Base-by-base conservation (phyloP, 2,329 filamentous ascomycete genomes). In the Aureobasidium leucospermi region DNA sequence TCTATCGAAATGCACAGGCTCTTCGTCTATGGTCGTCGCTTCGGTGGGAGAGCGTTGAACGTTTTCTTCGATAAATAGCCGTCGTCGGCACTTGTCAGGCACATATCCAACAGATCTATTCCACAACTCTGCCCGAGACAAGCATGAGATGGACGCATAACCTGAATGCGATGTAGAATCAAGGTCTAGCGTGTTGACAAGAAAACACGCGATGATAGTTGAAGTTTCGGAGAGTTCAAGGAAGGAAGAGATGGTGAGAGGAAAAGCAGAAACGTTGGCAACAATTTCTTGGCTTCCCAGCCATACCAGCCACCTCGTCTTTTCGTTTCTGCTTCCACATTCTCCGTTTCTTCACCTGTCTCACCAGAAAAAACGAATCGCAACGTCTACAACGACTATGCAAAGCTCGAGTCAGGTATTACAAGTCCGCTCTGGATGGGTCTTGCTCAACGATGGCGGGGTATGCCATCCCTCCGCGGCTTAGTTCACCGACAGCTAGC, bases 1-100 rank as follows among this genome's bases (percentile, higher is more conserved):
- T 32, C 39, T 55, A 55, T 55, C 31, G 51, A 55, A 55, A 45
- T 19, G 51, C 51, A 55, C 39, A 55, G 38, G 51, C 51, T 45
- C 23, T 41, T 46, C 10, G 38, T 16, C 51, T 34, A 32, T 13
- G n/a, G 7, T 29, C 5, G 28, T 45, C n/a, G 51, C 39, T 38
- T 16, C 13, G 28, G 34, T 29, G 23, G 31, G 41, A 13, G n/a
- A 55, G 29, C 51, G 51, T 46, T 46, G 42, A 16, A 46, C 42
- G 41, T 42, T 55, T 55, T 45, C 23, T 41, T 43, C n/a, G 39
- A 28, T 45, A 34, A 16, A 15, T 43, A 45, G 36, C 51, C 28
- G 28, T 43, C 2, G 48, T 36, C 47, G 47, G 47, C 32, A 51
- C 1, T 51, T 16, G 23, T 6, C 15, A 16, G 15, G 15, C 11